phyloP scores from a whole-genome alignment of 1,284 basidiomycete species.

The Ceratorhiza oryzae-sativae region DNA sequence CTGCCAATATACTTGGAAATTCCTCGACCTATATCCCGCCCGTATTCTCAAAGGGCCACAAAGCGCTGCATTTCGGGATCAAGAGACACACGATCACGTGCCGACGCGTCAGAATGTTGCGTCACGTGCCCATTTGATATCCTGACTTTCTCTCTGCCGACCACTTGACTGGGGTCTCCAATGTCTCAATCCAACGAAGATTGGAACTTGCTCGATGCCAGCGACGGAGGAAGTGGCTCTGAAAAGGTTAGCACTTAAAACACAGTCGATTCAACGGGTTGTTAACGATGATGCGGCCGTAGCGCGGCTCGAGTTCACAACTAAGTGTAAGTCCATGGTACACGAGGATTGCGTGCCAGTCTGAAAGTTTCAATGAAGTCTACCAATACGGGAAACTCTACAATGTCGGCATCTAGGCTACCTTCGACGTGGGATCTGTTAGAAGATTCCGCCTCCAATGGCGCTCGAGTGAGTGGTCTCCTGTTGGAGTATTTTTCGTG shows the following conservation, averaged over 20 bases:
- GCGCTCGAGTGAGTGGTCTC: constrained; percentile 4
- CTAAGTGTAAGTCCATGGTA: constrained; percentile 9
- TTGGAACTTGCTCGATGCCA: constrained; percentile 11
- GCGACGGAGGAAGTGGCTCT: not conserved
- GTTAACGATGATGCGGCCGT: not conserved
- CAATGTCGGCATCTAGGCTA: not conserved
- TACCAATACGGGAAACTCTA: not conserved
- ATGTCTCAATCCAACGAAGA: constrained; percentile 1
- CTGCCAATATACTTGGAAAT: no score
- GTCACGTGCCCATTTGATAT: constrained; percentile 19
- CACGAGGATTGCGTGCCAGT: not conserved
- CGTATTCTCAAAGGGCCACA: no score
- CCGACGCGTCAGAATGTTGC: constrained; percentile 25
- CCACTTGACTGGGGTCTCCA: not conserved
- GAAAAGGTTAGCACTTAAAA: not conserved
- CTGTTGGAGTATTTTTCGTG: no score
- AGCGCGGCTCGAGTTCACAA: not conserved
- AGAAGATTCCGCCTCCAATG: not conserved
- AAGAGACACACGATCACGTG: constrained; percentile 32
- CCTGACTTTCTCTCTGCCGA: constrained; percentile 23
- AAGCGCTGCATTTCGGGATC: not conserved
- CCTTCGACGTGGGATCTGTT: constrained; percentile 26
- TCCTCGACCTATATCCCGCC: no score
- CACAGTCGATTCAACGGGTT: not conserved
- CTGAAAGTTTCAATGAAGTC: not conserved